Percentiles rank a stretch among this genome's conserved stretches.
Evolutionary conservation across 1,284 basidiomycete genomes (phyloP).

Genomic region (Xerocomus nothofagi): DNA sequence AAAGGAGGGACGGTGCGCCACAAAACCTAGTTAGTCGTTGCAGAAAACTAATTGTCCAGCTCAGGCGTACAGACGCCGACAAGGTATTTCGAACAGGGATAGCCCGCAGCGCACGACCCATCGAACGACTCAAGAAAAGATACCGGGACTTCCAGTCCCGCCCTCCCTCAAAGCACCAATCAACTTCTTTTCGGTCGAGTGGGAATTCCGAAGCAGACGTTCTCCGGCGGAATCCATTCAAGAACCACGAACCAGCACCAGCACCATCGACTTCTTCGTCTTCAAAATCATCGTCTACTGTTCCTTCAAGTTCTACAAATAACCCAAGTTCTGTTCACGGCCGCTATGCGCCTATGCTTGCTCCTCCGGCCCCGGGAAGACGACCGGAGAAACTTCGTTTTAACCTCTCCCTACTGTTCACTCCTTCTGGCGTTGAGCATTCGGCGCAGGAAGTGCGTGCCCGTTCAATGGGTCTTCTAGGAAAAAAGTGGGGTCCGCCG

Average conservation of each 20-base stretch:
- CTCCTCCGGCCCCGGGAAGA: constrained; percentile 62
- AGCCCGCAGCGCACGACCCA: constrained; percentile 74
- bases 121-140: constrained; percentile 82
- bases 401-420: constrained; percentile 66
- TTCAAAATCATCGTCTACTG: constrained; percentile 26
- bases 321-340: constrained; percentile 29
- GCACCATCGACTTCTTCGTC: constrained; percentile 32
- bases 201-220: constrained; percentile 36
- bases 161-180: constrained; percentile 34
- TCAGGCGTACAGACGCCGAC: constrained; percentile 77
- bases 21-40: constrained; percentile 2
- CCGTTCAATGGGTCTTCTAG: constrained; percentile 72
- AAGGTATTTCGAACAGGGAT: constrained; percentile 85
- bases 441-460: constrained; percentile 75
- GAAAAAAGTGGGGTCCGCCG: constrained; percentile 77
- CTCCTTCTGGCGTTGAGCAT: constrained; percentile 66
- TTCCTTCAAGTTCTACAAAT: constrained; percentile 17
- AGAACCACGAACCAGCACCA: constrained; percentile 43
- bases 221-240: constrained; percentile 57
- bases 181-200: constrained; percentile 26
- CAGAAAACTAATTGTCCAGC: constrained; percentile 15
- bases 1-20: constrained; percentile 67
- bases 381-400: constrained; percentile 69
- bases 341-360: constrained; percentile 68
- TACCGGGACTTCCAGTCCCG: constrained; percentile 80